A percentile compares a stretch with the other conserved stretches of the same genome.
Evolutionary conservation across 441 rosid species (phyloP).

Genomic region (Populus tomentosa): DNA sequence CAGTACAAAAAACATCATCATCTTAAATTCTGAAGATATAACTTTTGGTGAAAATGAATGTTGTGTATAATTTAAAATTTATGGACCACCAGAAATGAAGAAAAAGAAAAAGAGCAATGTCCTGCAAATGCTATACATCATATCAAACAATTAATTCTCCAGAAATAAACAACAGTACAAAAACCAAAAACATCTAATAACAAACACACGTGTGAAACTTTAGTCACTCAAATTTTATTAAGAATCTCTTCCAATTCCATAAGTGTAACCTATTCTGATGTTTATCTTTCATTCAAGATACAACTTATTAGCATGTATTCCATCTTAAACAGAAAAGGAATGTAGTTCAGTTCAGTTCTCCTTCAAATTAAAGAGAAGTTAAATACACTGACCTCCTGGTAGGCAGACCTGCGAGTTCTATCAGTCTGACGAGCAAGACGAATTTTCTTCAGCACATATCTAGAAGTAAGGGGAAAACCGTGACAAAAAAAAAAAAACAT

Average conservation of each 20-base stretch:
- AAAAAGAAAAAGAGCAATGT: not conserved
- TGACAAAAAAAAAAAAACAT: not conserved
- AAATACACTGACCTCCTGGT: slow-evolving; percentile 63
- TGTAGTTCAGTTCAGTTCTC: not conserved
- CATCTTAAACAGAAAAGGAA: not conserved
- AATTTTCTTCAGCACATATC: slow-evolving; percentile 86
- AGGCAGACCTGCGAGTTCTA: slow-evolving; percentile 82
- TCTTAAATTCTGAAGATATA: slow-evolving; percentile 7
- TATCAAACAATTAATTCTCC: not conserved
- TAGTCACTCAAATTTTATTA: not conserved
- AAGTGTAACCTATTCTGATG: not conserved
- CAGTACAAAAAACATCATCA: slow-evolving; percentile 20
- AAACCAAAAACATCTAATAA: not conserved
- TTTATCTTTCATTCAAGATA: not conserved
- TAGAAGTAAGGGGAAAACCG: slow-evolving; percentile 13
- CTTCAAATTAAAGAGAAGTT: not conserved
- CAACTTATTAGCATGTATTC: not conserved
- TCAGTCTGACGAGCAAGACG: slow-evolving; percentile 95
- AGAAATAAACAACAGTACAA: not conserved
- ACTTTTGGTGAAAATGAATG: not conserved
- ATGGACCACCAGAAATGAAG: not conserved
- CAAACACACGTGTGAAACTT: not conserved
- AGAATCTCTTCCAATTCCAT: not conserved
- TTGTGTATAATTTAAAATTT: not conserved
- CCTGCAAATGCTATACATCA: not conserved